A percentile compares a stretch with the other conserved stretches of the same genome.
These are phyloP conservation scores for Yamadazyma olivae DNA, from an alignment of 805 yeast genomes.

Conservation along the genomic window DNA sequence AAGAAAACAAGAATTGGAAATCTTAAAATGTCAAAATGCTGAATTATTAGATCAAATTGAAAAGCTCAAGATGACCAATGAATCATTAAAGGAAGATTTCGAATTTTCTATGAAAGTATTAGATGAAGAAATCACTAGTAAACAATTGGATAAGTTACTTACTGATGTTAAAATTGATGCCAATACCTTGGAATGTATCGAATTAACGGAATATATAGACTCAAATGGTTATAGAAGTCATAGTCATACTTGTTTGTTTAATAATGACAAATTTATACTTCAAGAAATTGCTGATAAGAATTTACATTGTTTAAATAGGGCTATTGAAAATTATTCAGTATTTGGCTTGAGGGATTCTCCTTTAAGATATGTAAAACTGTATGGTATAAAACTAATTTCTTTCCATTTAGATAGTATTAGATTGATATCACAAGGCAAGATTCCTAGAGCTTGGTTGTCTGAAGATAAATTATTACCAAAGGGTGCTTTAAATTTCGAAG, in stretches of 20 bases:
- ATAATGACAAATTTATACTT: constrained; percentile 1
- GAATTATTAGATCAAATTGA: background rate
- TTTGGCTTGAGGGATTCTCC: background rate
- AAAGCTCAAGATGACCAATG: background rate
- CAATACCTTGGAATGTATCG: background rate
- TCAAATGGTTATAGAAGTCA: background rate
- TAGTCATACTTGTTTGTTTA: background rate
- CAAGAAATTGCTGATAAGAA: background rate
- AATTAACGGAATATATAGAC: background rate
- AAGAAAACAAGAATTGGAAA: constrained; percentile 3
- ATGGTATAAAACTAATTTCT: constrained; percentile 1
- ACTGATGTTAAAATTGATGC: background rate
- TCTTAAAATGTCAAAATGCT: background rate
- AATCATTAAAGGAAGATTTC: background rate
- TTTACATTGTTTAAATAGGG: constrained; percentile 1
- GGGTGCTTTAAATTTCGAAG: constrained; percentile 2
- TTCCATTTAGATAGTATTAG: background rate
- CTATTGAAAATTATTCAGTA: background rate
- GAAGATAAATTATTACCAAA: constrained; percentile 1
- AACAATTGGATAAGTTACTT: constrained; percentile 1
- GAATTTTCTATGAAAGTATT: background rate
- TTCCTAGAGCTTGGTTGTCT: constrained; percentile 2
- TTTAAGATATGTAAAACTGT: constrained; percentile 1
- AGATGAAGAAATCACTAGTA: constrained; percentile 3
- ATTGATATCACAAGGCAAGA: background rate